Evolutionary conservation across 345 rosid species (phyloP).

Genomic region (Salix viminalis): DNA sequence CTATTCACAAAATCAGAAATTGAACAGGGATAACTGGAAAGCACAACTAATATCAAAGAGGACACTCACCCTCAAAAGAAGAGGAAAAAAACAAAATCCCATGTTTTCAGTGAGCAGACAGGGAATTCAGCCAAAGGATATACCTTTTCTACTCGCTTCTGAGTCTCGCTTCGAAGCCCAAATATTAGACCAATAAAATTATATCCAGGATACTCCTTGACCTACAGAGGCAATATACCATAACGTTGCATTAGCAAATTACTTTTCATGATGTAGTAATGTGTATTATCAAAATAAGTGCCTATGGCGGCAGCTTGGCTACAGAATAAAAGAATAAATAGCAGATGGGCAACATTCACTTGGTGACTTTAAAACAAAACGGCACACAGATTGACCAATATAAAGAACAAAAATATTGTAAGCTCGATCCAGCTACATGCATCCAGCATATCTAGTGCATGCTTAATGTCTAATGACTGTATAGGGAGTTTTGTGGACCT

Average conservation of each 20-base stretch:
- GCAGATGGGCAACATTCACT: background rate
- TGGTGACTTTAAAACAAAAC: background rate
- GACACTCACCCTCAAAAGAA: background rate
- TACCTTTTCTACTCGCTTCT: constrained; percentile 76
- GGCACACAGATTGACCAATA: background rate
- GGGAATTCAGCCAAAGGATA: constrained; percentile 12
- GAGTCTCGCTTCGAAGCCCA: constrained; percentile 80
- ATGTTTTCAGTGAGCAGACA: background rate
- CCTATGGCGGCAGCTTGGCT: background rate
- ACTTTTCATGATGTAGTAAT: background rate
- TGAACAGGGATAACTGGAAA: background rate
- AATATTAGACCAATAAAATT: constrained; percentile 70
- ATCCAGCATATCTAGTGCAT: background rate
- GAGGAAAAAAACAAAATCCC: too few species aligned
- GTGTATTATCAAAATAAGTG: background rate
- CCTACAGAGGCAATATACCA: constrained; percentile 35
- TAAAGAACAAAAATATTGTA: background rate
- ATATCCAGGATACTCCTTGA: constrained; percentile 63
- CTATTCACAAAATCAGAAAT: constrained; percentile 31
- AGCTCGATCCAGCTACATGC: background rate
- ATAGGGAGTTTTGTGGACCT: background rate
- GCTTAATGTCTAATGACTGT: background rate
- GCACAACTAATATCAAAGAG: background rate
- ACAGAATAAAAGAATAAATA: background rate
- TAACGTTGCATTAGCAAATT: background rate